Evolutionary conservation across 2,329 filamentous ascomycete species (phyloP), one percentile per base, ranked within the genome.

Genomic region (Epichloe gansuensis): DNA sequence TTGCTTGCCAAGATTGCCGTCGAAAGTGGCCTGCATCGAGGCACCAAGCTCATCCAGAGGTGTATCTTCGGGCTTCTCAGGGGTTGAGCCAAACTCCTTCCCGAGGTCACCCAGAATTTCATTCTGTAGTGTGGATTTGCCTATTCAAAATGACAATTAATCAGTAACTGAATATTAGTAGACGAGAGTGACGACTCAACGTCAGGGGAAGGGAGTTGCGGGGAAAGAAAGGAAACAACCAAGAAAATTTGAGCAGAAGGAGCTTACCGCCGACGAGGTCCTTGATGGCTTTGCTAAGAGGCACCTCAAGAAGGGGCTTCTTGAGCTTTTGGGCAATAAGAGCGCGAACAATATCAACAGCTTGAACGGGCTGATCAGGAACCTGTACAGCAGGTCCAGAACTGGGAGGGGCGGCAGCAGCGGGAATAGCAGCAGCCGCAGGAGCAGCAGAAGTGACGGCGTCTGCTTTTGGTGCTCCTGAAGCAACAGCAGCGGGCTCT

Each of bases 111-210:
- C 93, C 34, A 98, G 81, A 59, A 98, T 97, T 71, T 98, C 93
- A 68, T 98, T 98, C 67, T 98, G 93, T 25, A 98, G 82, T 7
- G 93, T 98, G 3, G 93, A 97, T 77, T 98, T 98, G 65, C 90
- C 90, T 95, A 61, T 48, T 39, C 5, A 35, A n/a, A 9, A 42
- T 21, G 23, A 39, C 46, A 15, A 23, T 42, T 34, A 50, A 51
- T 61, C 49, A 58, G 54, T 5, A 15, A 46, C 36, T 31, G 23
- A 7, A 41, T 3, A 17, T n/a, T 4, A 36, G 27, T 5, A 21
- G 5, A 31, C 31, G 31, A 31, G 31, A 31, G 31, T 31, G 31
- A 31, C 31, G 31, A 11, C 31, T 31, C 31, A 2, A 4, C 31
- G 1, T 31, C 3, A 31, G 31, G 27, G 9, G 9, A 31, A 3